These are phyloP conservation scores for Aspergillus carbonarius DNA, from an alignment of 2,329 filamentous ascomycete species.

Conservation along the genomic window DNA sequence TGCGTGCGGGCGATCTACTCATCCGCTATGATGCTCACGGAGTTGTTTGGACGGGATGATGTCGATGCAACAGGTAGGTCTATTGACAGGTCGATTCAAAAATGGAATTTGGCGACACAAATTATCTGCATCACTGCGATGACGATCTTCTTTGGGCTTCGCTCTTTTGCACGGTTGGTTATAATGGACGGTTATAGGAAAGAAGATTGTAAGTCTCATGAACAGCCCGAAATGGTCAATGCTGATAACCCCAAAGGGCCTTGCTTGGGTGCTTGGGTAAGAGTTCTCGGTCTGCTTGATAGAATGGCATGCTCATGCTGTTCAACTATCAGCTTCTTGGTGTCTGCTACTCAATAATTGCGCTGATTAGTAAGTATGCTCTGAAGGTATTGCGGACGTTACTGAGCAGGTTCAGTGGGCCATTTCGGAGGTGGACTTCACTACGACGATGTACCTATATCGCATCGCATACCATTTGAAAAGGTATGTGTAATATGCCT, in stretches of 20 bases:
- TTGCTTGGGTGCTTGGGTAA: constrained; percentile 19
- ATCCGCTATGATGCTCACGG: constrained; percentile 6
- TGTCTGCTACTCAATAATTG: constrained; percentile 24
- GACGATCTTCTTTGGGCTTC: constrained; percentile 26
- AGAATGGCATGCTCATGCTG: not conserved
- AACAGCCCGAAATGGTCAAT: not conserved
- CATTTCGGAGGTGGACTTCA: constrained; percentile 41
- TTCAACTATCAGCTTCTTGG: constrained; percentile 18
- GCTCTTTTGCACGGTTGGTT: constrained; percentile 25
- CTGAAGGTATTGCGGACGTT: not conserved
- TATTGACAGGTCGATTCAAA: constrained; percentile 24
- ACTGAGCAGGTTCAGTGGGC: constrained; percentile 26
- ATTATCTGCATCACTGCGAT: constrained; percentile 28
- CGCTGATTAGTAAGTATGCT: constrained; percentile 22
- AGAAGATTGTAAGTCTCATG: constrained; percentile 28
- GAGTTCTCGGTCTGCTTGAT: not conserved
- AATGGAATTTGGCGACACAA: constrained; percentile 28
- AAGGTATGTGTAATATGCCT: constrained; percentile 28
- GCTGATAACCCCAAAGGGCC: constrained; percentile 14
- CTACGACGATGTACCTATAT: constrained; percentile 31
- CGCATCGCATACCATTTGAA: constrained; percentile 34
- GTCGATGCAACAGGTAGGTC: not conserved
- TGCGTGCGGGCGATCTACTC: not conserved
- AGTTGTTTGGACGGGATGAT: constrained; percentile 11
- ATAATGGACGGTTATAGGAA: constrained; percentile 24